Evolutionary conservation across 805 yeast species (phyloP), one percentile per base, ranked within the genome.

Genomic region (Wickerhamiella vanderwaltii): DNA sequence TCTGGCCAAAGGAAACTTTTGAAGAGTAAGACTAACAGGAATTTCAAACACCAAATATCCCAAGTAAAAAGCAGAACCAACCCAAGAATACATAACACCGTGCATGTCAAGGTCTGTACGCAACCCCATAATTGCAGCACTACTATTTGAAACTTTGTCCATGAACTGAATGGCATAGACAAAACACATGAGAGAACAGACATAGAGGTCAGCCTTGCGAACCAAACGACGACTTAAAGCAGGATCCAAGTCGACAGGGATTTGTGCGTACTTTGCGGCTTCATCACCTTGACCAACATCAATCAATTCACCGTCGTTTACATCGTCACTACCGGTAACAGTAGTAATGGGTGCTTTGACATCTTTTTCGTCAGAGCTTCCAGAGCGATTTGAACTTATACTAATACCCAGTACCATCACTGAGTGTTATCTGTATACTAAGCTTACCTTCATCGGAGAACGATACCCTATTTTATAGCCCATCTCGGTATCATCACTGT

Each of bases 41-140:
- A 70, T 58, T 49, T 73, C 77, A 51, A 74, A 77, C 6, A 62
- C 62, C 37, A 79, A 56, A 53, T 77, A 79, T 2, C 86, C 87
- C 29, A 79, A 54, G 51, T 75, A 76, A 49, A 75, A 77, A 6
- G 73, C 67, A 1, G 78, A 66, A 12, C 78, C 73, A n/a, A 69
- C 58, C 77, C 80, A 72, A 37, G 50, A 46, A 32, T 53, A 65
- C 64, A 44, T 52, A 46, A 46, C 57, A 29, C 68, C 72, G 43
- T 49, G 47, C 73, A 73, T 72, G 45, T 60, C 59, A 48, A 66
- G 57, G 45, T 65, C 77, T 6, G 51, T 55, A 47, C 62, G 58
- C 37, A 69, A 58, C 35, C 75, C 78, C 68, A 69, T 63, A 29
- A 75, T 67, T 5, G 77, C 66, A 1, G 77, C 73, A 35, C 66